Base-by-base conservation (phyloP, 2,329 filamentous ascomycete genomes). In the Diplodia scrobiculata region DNA sequence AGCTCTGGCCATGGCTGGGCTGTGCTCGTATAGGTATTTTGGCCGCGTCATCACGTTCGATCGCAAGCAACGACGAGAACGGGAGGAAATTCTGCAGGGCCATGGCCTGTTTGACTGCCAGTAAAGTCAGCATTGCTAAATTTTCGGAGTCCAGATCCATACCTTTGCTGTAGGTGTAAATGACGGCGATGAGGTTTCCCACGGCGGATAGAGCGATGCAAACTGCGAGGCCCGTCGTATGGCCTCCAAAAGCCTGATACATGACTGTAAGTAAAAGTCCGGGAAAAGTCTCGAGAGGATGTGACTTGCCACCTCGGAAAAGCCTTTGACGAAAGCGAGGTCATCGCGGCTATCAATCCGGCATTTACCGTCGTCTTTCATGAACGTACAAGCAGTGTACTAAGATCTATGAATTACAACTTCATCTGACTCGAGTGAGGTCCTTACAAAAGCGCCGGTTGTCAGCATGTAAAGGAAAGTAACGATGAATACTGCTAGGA, bases 391-490 rank as follows among this genome's bases (percentile, higher is more conserved):
- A 9, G 29, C 29, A 6, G 29, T 9, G 9, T 32, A 32, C 29
- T 32, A 32, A 9, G 9, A 32, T 32, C 6, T 9, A 32, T 32
- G 2, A 3, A 29, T 1, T 52, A 7, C 4, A 17, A 32, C 1
- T 32, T 32, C 29, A 32, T 32, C 29, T 32, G 4, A 9, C 29
- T 32, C 29, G 29, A 32, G 29, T 32, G 29, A 32, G 29, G 29
- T 9, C 2, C 73, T 72, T 67, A 78, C 75, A 63, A 78, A 79
- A 5, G 75, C 73, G 41, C 77, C 71, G 47, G 78, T 78, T 32
- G 76, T 75, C 48, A 79, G 69, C 11, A 79, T 67, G 67, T 79
- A 79, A 4, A 79, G 70, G 29, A 77, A 48, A 27, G 76, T 78
- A 48, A 78, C 73, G 3, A 69, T 67, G 9, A 70, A 69, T 17